phyloP scores from a whole-genome alignment of 2,329 filamentous ascomycete species.

The Rachicladosporium sp. region DNA sequence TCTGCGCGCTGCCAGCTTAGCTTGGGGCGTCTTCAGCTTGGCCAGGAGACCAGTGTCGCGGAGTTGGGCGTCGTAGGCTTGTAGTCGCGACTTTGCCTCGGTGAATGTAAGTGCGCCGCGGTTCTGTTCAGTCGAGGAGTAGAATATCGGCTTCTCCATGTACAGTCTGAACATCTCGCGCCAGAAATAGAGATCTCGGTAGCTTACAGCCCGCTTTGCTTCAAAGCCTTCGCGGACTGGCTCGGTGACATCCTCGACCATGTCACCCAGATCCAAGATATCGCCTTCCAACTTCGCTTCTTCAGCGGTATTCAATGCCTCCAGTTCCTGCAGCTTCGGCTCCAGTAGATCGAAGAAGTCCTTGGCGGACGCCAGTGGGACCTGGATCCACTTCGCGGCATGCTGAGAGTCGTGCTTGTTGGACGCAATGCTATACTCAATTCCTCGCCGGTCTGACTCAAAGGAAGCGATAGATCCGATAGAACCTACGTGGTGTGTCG shows the following conservation, averaged over 20 bases:
- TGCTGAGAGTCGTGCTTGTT: constrained; percentile 3
- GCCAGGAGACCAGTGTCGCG: constrained; percentile 45
- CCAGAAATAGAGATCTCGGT: constrained; percentile 58
- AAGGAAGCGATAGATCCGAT: too few relatives aligned
- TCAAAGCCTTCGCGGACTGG: constrained; percentile 43
- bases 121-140: constrained; percentile 61
- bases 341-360: constrained; percentile 71
- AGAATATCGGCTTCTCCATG: constrained; percentile 68
- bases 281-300: constrained; percentile 49
- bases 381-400: constrained; percentile 42
- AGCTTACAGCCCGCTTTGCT: constrained; percentile 19
- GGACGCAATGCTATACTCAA: neutral
- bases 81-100: constrained; percentile 54
- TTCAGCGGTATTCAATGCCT: constrained; percentile 55
- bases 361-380: constrained; percentile 63
- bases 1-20: constrained; percentile 49
- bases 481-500: constrained; percentile 1
- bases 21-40: constrained; percentile 54
- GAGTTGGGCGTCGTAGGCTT: constrained; percentile 61
- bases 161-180: constrained; percentile 73
- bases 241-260: constrained; percentile 52
- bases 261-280: constrained; percentile 51
- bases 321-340: constrained; percentile 56
- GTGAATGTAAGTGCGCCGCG: constrained; percentile 54
- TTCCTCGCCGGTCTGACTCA: neutral